Conservation (phyloP, 2,329 filamentous ascomycete genomes). For the Zymoseptoria ardabiliae region DNA sequence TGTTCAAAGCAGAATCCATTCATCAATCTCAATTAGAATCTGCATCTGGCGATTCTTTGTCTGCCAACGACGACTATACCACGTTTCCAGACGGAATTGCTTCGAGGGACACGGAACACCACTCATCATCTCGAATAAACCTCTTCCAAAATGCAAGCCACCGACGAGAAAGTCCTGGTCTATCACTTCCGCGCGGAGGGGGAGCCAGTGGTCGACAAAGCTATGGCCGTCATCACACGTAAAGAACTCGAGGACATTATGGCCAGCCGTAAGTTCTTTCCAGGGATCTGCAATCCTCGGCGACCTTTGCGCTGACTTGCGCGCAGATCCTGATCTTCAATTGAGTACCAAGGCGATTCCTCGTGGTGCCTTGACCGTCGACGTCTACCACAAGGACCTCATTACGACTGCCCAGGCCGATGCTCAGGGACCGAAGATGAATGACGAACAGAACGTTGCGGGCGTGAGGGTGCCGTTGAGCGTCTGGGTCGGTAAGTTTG, state of each 20-base stretch:
- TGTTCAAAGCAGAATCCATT: not conserved
- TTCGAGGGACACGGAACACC: not conserved
- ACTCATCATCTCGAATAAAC: not conserved
- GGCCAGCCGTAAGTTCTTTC: not conserved
- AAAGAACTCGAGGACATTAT: conserved; percentile 14
- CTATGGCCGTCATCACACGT: conserved; percentile 10
- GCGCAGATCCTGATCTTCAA: conserved; percentile 13
- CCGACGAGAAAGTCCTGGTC: conserved; percentile 17
- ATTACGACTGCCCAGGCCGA: conserved; percentile 5
- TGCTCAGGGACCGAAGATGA: conserved; percentile 7
- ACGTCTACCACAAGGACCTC: conserved; percentile 18
- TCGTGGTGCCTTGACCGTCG: conserved; percentile 7
- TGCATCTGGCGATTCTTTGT: not conserved
- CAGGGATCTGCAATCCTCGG: not conserved
- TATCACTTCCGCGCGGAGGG: conserved; percentile 17
- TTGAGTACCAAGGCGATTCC: conserved; percentile 12
- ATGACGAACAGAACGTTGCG: conserved; percentile 16
- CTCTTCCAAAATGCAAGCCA: not conserved
- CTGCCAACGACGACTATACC: not conserved
- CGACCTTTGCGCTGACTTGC: not conserved
- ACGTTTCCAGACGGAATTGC: not conserved
- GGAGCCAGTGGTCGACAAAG: conserved; percentile 9
- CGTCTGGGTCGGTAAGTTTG: conserved; percentile 6
- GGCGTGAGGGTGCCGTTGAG: conserved; percentile 14
- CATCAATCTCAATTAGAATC: not conserved